Percentiles rank a stretch among this genome's conserved stretches.
Conservation (phyloP, 257 asterid genomes). For the Eucommia ulmoides region DNA sequence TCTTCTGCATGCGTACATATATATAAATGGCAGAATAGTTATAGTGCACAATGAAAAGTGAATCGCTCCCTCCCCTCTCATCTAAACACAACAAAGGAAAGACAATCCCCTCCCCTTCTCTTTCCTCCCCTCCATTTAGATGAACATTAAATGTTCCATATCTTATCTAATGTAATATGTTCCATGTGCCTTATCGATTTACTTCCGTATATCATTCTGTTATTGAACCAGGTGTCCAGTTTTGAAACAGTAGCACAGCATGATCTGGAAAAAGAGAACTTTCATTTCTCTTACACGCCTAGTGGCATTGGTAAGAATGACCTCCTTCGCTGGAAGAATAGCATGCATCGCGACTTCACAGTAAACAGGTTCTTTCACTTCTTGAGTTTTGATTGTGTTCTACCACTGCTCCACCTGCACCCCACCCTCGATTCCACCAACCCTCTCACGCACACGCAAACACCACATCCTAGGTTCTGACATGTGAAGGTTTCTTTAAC, state of each 20-base stretch:
- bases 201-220: neutral
- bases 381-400: neutral
- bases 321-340: conserved; percentile 52
- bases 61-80: too few relatives aligned
- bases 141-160: too few relatives aligned
- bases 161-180: too few relatives aligned
- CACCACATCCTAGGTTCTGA: neutral
- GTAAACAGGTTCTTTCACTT: conserved; percentile 48
- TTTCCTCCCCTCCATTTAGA: too few relatives aligned
- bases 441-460: too few relatives aligned
- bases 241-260: conserved; percentile 50
- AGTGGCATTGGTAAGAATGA: conserved; percentile 38
- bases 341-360: conserved; percentile 82
- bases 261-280: conserved; percentile 12
- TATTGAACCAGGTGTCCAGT: conserved; percentile 88
- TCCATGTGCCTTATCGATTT: neutral
- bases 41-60: too few relatives aligned
- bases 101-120: too few relatives aligned
- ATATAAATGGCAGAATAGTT: too few relatives aligned
- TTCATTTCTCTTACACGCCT: conserved; percentile 25
- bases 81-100: too few relatives aligned
- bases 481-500: neutral
- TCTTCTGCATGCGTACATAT: too few relatives aligned
- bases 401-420: neutral
- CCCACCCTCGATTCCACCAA: neutral